phyloP scores from a whole-genome alignment of 495 filamentous ascomycete genomes.

The Hyaloscypha bicolor region DNA sequence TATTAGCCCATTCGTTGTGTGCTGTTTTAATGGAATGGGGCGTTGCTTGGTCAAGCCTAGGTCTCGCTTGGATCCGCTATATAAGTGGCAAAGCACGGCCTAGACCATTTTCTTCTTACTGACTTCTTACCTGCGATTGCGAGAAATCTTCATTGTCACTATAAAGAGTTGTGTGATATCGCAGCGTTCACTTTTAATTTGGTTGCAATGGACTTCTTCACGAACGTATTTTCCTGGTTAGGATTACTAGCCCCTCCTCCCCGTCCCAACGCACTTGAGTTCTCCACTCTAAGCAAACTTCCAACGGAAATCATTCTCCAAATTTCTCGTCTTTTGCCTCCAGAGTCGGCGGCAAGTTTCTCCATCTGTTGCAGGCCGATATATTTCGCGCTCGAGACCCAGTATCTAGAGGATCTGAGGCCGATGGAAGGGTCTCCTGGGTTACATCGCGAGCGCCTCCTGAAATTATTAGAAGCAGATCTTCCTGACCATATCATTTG shows the following conservation, averaged over 20 bases:
- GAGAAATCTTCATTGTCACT: constrained; percentile 10
- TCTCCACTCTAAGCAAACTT: constrained; percentile 12
- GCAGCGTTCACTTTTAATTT: constrained; percentile 5
- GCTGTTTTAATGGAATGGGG: background rate
- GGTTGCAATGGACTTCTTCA: constrained; percentile 15
- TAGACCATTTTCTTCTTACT: background rate
- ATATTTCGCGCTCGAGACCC: constrained; percentile 14
- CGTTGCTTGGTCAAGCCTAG: background rate
- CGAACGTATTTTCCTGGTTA: constrained; percentile 1
- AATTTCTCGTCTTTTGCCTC: constrained; percentile 11
- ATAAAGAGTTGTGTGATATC: constrained; percentile 9
- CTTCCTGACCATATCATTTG: constrained; percentile 15
- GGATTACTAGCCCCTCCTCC: constrained; percentile 11
- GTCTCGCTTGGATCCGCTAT: background rate
- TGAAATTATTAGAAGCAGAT: constrained; percentile 12
- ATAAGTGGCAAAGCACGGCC: constrained; percentile 12
- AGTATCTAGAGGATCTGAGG: constrained; percentile 8
- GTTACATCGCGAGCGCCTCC: constrained; percentile 7
- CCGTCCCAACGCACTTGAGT: constrained; percentile 19
- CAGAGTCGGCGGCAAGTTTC: constrained; percentile 14
- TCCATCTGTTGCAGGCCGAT: constrained; percentile 7
- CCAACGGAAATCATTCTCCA: constrained; percentile 17
- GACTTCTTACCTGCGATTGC: constrained; percentile 3
- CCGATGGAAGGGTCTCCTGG: constrained; percentile 2
- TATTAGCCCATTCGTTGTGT: background rate